phyloP scores from a whole-genome alignment of 1,284 basidiomycete species.

The Schizophyllum commune region DNA sequence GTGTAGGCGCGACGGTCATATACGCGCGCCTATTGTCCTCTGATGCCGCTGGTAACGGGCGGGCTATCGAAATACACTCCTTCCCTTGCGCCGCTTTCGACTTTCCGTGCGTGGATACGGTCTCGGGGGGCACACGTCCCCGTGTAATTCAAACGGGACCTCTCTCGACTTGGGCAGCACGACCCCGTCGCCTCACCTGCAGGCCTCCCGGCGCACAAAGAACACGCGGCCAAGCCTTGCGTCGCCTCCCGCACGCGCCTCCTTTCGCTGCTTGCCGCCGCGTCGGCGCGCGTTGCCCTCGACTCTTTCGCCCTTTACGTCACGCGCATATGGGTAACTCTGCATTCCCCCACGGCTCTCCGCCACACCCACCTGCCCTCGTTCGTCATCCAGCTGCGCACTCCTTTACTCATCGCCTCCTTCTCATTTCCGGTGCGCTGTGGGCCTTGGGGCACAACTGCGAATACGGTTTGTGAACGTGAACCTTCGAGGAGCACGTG shows the following conservation, averaged over 20 bases:
- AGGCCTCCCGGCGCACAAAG: background rate
- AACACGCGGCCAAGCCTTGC: background rate
- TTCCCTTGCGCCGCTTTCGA: too few species aligned
- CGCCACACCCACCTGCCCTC: background rate
- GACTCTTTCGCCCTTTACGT: background rate
- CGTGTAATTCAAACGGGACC: background rate
- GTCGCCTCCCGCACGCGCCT: too few species aligned
- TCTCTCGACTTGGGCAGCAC: too few species aligned
- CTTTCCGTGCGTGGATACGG: background rate
- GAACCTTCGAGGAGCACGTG: too few species aligned
- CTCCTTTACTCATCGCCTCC: too few species aligned
- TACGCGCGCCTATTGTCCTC: background rate
- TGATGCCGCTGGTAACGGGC: background rate
- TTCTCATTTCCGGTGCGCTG: too few species aligned
- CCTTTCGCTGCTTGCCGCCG: background rate
- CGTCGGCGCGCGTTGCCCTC: background rate
- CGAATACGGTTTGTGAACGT: too few species aligned
- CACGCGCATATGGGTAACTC: background rate
- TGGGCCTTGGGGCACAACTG: too few species aligned
- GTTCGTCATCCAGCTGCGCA: background rate
- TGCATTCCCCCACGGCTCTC: background rate
- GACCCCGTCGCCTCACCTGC: too few species aligned
- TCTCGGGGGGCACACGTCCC: background rate
- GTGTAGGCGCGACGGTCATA: background rate
- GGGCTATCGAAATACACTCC: too few species aligned